A percentile compares a stretch with the other conserved stretches of the same genome.
These are phyloP conservation scores for Astrothelium subdiscretum DNA, from an alignment of 495 filamentous ascomycete species.

Conservation along the genomic window DNA sequence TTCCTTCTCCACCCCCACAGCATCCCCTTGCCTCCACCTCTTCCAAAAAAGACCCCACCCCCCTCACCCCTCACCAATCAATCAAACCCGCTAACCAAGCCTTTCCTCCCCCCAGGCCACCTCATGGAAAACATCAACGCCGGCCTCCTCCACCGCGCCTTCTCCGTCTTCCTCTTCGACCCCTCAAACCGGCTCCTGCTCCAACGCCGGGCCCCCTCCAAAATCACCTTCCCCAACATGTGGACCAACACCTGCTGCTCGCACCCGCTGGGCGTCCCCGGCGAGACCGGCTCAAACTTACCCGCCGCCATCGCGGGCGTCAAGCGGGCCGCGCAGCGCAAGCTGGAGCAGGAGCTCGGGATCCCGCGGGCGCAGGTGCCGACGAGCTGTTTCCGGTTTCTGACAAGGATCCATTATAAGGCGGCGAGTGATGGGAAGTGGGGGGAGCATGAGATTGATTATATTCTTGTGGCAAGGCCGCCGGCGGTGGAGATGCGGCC, in stretches of 20 bases:
- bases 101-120: constrained; percentile 52
- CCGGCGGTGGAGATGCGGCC: constrained; percentile 21
- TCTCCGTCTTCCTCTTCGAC: constrained; percentile 97
- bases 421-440: constrained; percentile 94
- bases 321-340: constrained; percentile 80
- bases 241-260: constrained; percentile 99
- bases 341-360: constrained; percentile 87
- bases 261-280: constrained; percentile 82
- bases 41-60: constrained; percentile 1
- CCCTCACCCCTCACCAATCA: not conserved
- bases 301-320: constrained; percentile 71
- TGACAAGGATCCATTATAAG: constrained; percentile 96
- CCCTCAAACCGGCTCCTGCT: constrained; percentile 71
- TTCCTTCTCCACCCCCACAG: not conserved
- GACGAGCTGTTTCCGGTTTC: constrained; percentile 78
- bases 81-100: not conserved
- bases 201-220: constrained; percentile 90
- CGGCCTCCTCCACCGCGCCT: constrained; percentile 91
- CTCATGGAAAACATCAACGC: constrained; percentile 96
- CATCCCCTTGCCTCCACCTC: not conserved
- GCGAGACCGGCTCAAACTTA: constrained; percentile 78
- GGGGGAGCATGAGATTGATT: constrained; percentile 99
- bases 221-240: constrained; percentile 99
- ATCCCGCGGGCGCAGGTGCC: constrained; percentile 88
- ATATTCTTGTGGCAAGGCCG: constrained; percentile 96